phyloP scores from a whole-genome alignment of 225 moss, liverwort and hornwort genomes.

The Lunularia cruciata region DNA sequence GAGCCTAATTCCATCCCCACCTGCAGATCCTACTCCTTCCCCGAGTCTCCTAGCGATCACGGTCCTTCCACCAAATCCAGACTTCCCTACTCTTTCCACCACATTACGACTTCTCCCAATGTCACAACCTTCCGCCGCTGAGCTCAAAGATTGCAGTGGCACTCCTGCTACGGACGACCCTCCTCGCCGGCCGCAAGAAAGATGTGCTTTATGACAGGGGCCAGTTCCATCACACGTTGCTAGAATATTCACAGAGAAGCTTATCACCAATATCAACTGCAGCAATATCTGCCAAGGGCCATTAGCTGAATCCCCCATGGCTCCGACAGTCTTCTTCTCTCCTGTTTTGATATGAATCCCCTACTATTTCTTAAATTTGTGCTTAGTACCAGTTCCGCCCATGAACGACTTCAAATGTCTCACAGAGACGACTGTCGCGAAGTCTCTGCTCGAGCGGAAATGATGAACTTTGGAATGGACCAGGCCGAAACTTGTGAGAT shows the following conservation, averaged over 20 bases:
- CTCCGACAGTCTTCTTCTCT: background rate
- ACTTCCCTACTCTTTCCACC: background rate
- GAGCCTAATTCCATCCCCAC: constrained; percentile 27
- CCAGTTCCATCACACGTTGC: constrained; percentile 23
- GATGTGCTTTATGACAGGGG: background rate
- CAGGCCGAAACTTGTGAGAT: background rate
- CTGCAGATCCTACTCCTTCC: constrained; percentile 7
- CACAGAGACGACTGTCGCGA: too few relatives aligned
- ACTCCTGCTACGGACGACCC: constrained; percentile 12
- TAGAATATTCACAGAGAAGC: constrained; percentile 16
- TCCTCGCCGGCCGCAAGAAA: background rate
- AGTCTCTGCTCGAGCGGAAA: background rate
- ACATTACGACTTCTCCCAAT: background rate
- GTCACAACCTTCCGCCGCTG: background rate
- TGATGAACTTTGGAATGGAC: background rate
- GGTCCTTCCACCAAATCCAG: background rate
- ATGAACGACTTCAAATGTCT: background rate
- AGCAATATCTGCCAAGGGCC: constrained; percentile 5
- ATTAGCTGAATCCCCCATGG: constrained; percentile 16
- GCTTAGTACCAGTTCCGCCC: background rate
- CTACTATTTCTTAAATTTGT: background rate
- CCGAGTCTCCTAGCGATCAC: constrained; percentile 27
- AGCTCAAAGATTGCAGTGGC: constrained; percentile 4
- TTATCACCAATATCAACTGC: constrained; percentile 10
- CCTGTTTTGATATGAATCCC: background rate